phyloP scores from a whole-genome alignment of 495 filamentous ascomycete species.

The Aspergillus carlsbadensis region DNA sequence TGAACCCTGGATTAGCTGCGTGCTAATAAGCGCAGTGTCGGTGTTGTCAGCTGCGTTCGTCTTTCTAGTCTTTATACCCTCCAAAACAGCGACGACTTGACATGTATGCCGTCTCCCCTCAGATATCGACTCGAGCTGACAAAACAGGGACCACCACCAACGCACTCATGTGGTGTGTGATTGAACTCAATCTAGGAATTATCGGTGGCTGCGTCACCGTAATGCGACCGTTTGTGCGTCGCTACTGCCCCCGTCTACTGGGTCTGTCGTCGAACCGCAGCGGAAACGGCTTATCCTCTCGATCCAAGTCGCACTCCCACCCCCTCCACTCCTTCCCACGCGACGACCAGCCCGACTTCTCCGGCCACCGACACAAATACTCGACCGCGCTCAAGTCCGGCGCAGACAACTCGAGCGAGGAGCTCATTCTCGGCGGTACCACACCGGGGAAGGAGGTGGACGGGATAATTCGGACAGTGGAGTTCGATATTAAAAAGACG shows the following conservation, averaged over 20 bases:
- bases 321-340: conserved; percentile 28
- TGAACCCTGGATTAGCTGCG: background rate
- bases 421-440: conserved; percentile 23
- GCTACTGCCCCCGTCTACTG: conserved; percentile 34
- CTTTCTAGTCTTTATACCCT: conserved; percentile 25
- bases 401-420: conserved; percentile 27
- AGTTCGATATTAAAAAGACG: conserved; percentile 32
- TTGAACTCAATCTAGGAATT: conserved; percentile 39
- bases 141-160: conserved; percentile 27
- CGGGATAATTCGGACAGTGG: conserved; percentile 33
- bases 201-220: conserved; percentile 35
- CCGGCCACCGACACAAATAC: conserved; percentile 10
- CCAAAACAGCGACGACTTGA: conserved; percentile 25
- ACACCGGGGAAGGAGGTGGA: conserved; percentile 10
- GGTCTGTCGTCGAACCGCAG: conserved; percentile 24
- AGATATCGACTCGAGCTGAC: background rate
- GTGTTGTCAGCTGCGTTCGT: conserved; percentile 37
- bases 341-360: conserved; percentile 22
- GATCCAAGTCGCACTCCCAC: conserved; percentile 25
- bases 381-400: conserved; percentile 11
- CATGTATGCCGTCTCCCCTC: conserved; percentile 19
- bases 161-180: conserved; percentile 31
- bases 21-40: conserved; percentile 24
- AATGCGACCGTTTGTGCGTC: conserved; percentile 32
- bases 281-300: conserved; percentile 5